Conservation (phyloP, 176 grass and related monocot genomes). For the Saccharum officinarum region DNA sequence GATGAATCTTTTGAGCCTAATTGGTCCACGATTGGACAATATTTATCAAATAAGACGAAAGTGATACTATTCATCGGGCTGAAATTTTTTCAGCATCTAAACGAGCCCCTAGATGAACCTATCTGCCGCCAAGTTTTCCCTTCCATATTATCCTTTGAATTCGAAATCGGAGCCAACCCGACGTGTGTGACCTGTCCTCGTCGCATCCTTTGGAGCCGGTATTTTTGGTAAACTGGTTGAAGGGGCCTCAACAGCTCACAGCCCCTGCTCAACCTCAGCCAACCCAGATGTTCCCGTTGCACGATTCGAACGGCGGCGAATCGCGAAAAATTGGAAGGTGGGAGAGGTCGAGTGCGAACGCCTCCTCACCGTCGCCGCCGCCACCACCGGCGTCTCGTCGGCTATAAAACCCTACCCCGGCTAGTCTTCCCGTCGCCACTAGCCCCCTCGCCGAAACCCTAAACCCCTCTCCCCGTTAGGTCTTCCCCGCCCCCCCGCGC, state of each 20-base stretch:
- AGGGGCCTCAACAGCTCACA: slow-evolving; percentile 14
- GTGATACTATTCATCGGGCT: too few relatives aligned
- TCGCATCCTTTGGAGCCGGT: neutral
- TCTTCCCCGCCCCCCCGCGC: neutral
- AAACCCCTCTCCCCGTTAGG: slow-evolving; percentile 1
- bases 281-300: neutral
- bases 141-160: neutral
- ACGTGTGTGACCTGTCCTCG: neutral
- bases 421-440: neutral
- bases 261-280: neutral
- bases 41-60: too few relatives aligned
- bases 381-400: neutral
- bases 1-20: too few relatives aligned
- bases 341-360: neutral
- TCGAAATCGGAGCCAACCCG: neutral
- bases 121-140: neutral
- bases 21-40: too few relatives aligned
- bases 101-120: too few relatives aligned
- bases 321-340: neutral
- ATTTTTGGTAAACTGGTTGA: neutral
- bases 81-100: too few relatives aligned
- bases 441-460: slow-evolving; percentile 37
- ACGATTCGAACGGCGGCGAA: slow-evolving; percentile 5
- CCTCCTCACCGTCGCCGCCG: neutral
- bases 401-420: neutral